Evolutionary conservation across 768 basidiomycete species (phyloP).

Genomic region (Mycena floridula): DNA sequence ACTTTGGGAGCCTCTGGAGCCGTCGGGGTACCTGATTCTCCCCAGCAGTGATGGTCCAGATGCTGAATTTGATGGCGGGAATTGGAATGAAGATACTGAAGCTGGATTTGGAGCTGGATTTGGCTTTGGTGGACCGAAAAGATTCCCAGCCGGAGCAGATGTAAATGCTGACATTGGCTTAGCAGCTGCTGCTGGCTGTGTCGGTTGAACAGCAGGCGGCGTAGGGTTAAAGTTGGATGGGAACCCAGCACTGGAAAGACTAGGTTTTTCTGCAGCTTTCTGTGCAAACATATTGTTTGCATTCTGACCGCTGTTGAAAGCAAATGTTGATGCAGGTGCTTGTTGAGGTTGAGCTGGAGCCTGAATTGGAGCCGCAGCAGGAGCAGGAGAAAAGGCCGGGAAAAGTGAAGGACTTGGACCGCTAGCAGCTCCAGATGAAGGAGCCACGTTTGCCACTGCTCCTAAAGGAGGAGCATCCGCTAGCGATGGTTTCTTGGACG

Average conservation of each 20-base stretch:
- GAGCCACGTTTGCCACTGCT: too few species aligned
- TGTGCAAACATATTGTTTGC: not conserved
- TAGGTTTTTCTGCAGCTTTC: not conserved
- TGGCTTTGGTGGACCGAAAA: too few species aligned
- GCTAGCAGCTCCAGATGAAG: not conserved
- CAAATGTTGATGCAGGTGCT: too few species aligned
- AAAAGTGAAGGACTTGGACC: conserved; percentile 4
- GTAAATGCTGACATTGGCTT: not conserved
- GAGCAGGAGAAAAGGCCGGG: conserved; percentile 9
- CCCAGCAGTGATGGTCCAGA: not conserved
- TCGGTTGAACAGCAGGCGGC: not conserved
- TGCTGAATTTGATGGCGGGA: not conserved
- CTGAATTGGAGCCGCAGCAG: too few species aligned
- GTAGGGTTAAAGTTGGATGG: not conserved
- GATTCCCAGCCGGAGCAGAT: not conserved
- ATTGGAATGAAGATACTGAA: not conserved
- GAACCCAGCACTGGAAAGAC: not conserved
- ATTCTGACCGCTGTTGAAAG: too few species aligned
- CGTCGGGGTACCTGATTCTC: not conserved
- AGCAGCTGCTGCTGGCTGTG: not conserved
- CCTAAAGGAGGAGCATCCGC: too few species aligned
- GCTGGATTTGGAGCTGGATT: not conserved
- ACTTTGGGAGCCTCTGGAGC: not conserved
- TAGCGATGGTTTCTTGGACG: too few species aligned
- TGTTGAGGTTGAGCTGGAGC: too few species aligned